These are phyloP conservation scores for Picea glauca DNA, from an alignment of 75 land plant genomes.

Conservation along the genomic window DNA sequence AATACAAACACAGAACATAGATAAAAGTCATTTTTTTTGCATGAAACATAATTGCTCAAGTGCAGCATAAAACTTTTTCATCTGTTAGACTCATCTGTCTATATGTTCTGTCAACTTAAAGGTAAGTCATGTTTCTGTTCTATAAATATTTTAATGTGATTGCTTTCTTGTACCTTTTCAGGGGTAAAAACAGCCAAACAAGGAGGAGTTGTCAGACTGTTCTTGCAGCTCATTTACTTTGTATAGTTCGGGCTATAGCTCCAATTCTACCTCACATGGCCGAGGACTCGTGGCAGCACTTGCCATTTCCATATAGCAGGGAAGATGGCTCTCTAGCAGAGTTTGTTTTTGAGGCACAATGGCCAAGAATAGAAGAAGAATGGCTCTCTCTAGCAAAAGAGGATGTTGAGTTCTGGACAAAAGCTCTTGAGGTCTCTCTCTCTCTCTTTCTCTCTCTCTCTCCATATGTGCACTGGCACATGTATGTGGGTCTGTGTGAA, in stretches of 20 bases:
- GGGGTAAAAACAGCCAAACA: constrained; percentile 80
- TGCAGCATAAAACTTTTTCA: background rate
- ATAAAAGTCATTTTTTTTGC: too few relatives aligned
- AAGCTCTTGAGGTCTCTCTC: constrained; percentile 67
- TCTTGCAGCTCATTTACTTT: constrained; percentile 80
- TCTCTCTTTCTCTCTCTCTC: background rate
- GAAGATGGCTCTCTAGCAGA: constrained; percentile 72
- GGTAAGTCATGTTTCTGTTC: background rate
- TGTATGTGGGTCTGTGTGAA: too few relatives aligned
- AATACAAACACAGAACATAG: too few relatives aligned
- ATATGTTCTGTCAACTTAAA: background rate
- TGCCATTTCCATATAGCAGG: constrained; percentile 59
- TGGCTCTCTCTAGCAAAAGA: constrained; percentile 58
- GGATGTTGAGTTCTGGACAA: constrained; percentile 66
- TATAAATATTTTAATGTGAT: background rate
- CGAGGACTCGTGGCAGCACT: constrained; percentile 95
- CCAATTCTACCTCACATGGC: constrained; percentile 98
- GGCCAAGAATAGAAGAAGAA: constrained; percentile 69
- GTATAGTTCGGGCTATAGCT: constrained; percentile 74
- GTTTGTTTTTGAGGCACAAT: constrained; percentile 87
- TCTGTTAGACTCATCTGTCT: background rate
- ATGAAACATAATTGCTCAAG: too few relatives aligned
- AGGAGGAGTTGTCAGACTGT: constrained; percentile 99
- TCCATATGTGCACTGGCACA: too few relatives aligned
- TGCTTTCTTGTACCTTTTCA: constrained; percentile 18